Base-by-base conservation (phyloP, 805 yeast species). In the Isabelozyma pseudorhagii region DNA sequence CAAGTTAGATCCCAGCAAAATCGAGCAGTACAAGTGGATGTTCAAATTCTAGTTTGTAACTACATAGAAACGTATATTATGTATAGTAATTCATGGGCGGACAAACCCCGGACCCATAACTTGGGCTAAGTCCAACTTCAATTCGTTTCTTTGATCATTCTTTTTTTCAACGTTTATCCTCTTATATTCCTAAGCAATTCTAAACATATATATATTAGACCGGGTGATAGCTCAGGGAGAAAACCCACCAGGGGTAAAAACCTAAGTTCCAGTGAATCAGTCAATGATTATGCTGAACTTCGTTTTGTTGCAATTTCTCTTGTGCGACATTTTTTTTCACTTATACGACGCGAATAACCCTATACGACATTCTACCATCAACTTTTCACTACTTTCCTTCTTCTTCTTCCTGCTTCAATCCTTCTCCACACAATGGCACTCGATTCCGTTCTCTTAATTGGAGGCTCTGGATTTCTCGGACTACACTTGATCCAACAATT, bases 381-480 rank as follows among this genome's bases (percentile, higher is more conserved):
- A 21, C 25, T 21, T 21, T 21, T 21, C 25, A 21, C 25, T 21
- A 5, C 25, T 21, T 21, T 21, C 25, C 25, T 21, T 31, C n/a
- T 10, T 31, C 36, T 31, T 31, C 36, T 31, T 13, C 10, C 7
- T 6, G n/a, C n/a, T 31, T 9, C 18, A 13, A 8, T 17, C 5
- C 14, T 38, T 15, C 5, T 8, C 17, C 9, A 38, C 10, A 5
- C 40, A n/a, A 38, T 38, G 40, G 40, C 17, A 38, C 50, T 61
- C 43, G 68, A 80, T 34, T 79, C 87, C 1, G 96, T 94, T 2
- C 80, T 94, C 29, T 74, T 94, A 17, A 82, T 94, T n/a, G 99
- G 99, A 45, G 99, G 99, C 8, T 74, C 97, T 4, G 99, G 99
- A 0, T 94, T 94, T 58, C 78, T 94, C 17, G 99, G 99, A 2